A percentile compares a stretch with the other conserved stretches of the same genome.
phyloP scores from a whole-genome alignment of 352 stramenopile species.

The Globisporangium alternatum region DNA sequence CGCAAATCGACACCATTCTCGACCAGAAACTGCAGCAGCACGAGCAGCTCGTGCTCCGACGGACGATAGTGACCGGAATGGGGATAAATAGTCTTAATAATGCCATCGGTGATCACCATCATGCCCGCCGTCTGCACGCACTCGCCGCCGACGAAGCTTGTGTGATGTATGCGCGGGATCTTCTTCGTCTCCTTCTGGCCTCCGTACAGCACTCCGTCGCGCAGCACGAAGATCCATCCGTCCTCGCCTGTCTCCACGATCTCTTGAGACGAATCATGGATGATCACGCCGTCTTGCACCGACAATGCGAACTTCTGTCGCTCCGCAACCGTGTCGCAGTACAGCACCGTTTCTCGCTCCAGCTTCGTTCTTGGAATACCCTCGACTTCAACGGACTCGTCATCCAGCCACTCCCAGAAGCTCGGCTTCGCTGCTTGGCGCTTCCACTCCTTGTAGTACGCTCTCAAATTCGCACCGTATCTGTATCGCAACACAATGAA shows the following conservation, averaged over 20 bases:
- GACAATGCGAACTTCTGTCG: conserved; percentile 89
- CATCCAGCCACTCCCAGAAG: conserved; percentile 89
- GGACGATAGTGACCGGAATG: conserved; percentile 97
- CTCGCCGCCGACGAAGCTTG: conserved; percentile 96
- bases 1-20: conserved; percentile 88
- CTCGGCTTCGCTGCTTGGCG: conserved; percentile 68
- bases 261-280: conserved; percentile 55
- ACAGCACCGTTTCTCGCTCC: conserved; percentile 94
- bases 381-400: conserved; percentile 83
- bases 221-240: conserved; percentile 97
- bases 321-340: conserved; percentile 90
- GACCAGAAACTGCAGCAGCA: conserved; percentile 92
- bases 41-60: conserved; percentile 93
- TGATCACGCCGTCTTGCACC: conserved; percentile 62
- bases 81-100: conserved; percentile 94
- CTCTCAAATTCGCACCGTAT: conserved; percentile 95
- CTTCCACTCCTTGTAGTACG: conserved; percentile 98
- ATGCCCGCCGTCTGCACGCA: conserved; percentile 96
- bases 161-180: conserved; percentile 95
- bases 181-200: conserved; percentile 93
- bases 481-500: conserved; percentile 33
- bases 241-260: conserved; percentile 91
- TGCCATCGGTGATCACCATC: conserved; percentile 91
- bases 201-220: conserved; percentile 93
- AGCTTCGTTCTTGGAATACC: conserved; percentile 90